These are phyloP conservation scores for Epichloe hybrida DNA, from an alignment of 2,329 filamentous ascomycete species.

Conservation along the genomic window DNA sequence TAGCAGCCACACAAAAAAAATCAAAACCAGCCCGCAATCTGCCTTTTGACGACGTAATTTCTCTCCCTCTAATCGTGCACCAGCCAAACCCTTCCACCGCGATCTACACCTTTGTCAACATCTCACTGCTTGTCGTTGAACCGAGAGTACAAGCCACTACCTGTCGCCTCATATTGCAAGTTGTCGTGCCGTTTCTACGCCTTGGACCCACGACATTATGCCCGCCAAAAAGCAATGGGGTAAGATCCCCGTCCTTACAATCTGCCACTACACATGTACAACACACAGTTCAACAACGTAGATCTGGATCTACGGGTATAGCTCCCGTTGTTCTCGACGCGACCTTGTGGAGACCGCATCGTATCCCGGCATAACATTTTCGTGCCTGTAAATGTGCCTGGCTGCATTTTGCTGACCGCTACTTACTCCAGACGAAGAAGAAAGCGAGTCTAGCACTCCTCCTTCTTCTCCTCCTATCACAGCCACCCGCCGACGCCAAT, in stretches of 20 bases:
- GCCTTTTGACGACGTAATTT: neutral
- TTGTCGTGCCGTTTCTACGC: neutral
- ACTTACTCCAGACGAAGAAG: no score
- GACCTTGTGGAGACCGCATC: no score
- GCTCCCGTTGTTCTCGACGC: neutral
- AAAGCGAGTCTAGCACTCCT: no score
- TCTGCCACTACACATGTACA: slow-evolving; percentile 4
- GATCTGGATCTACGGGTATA: slow-evolving; percentile 2
- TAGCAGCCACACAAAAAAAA: neutral
- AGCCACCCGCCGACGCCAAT: no score
- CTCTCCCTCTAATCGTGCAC: neutral
- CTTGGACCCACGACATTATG: slow-evolving; percentile 21
- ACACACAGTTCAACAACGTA: neutral
- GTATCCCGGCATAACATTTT: no score
- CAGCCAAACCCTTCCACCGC: neutral
- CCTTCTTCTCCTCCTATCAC: no score
- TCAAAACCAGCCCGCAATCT: neutral
- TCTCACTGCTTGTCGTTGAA: neutral
- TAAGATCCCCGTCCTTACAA: slow-evolving; percentile 14
- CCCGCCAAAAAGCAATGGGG: slow-evolving; percentile 30
- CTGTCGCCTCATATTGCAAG: neutral
- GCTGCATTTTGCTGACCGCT: no score
- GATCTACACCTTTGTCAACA: neutral
- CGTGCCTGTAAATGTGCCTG: no score
- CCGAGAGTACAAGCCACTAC: neutral